Conservation (phyloP, 805 yeast genomes). For the Lipomyces yamadae region DNA sequence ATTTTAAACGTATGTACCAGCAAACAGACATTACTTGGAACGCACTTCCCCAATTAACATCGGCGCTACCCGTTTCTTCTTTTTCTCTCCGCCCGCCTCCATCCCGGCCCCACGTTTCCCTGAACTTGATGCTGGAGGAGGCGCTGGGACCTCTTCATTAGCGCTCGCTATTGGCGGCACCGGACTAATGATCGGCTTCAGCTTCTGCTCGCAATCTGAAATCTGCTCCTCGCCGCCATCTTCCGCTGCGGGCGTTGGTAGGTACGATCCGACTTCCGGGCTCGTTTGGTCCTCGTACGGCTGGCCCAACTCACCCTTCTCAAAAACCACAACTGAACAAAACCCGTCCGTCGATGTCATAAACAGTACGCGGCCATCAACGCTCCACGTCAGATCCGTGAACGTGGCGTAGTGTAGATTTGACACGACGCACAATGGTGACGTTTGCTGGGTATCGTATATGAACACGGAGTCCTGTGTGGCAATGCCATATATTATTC, state of each 20-base stretch:
- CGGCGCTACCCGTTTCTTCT: constrained; percentile 31
- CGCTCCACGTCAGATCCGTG: constrained; percentile 86
- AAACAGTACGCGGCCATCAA: constrained; percentile 71
- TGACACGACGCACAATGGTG: constrained; percentile 74
- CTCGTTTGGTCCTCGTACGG: constrained; percentile 39
- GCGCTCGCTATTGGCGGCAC: constrained; percentile 23
- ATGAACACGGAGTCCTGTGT: constrained; percentile 83
- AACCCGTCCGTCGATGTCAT: constrained; percentile 92
- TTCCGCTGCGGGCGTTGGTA: constrained; percentile 27
- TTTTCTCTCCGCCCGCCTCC: constrained; percentile 18
- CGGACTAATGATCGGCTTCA: constrained; percentile 29
- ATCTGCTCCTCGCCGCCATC: constrained; percentile 8
- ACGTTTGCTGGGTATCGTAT: constrained; percentile 73
- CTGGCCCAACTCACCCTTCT: constrained; percentile 60
- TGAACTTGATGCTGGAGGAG: neutral
- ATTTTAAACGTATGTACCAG: neutral
- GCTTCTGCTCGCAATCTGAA: neutral
- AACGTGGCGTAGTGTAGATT: constrained; percentile 87
- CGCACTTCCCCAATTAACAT: constrained; percentile 28
- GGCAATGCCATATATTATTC: constrained; percentile 89
- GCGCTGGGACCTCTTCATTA: neutral
- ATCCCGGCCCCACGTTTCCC: neutral
- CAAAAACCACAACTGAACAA: constrained; percentile 69
- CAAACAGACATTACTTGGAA: neutral
- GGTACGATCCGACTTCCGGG: constrained; percentile 9